A percentile compares a stretch with the other conserved stretches of the same genome.
phyloP scores from a whole-genome alignment of 176 grass and related monocot genomes.

The Dactylis glomerata region DNA sequence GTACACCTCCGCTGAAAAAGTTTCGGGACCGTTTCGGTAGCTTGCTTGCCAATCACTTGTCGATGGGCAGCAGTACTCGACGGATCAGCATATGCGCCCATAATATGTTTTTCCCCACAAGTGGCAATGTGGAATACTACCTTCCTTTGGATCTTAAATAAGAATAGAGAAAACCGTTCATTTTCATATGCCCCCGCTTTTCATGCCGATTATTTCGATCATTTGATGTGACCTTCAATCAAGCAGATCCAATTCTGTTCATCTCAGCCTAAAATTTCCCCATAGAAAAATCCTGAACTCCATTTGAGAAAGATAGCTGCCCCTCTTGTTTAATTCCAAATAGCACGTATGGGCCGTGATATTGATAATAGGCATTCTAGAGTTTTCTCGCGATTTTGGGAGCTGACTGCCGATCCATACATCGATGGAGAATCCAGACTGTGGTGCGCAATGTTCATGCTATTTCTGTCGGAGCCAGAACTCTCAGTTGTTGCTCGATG shows the following conservation, averaged over 20 bases:
- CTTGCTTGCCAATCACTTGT: neutral
- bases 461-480: neutral
- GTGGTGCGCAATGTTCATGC: neutral
- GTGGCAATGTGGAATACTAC: neutral
- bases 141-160: neutral
- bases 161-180: neutral
- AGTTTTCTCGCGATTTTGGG: neutral
- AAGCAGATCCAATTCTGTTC: neutral
- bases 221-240: neutral
- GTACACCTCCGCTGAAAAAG: neutral
- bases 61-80: neutral
- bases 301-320: neutral
- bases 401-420: neutral
- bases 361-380: no score
- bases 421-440: neutral
- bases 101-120: neutral
- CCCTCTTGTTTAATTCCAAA: neutral
- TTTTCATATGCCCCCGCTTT: neutral
- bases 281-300: neutral
- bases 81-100: neutral
- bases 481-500: conserved; percentile 29
- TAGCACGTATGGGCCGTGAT: neutral
- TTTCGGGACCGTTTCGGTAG: neutral
- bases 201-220: neutral
- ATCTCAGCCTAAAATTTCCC: neutral